These are phyloP conservation scores for Aspergillus persii DNA, from an alignment of 2,329 filamentous ascomycete genomes.

Conservation along the genomic window DNA sequence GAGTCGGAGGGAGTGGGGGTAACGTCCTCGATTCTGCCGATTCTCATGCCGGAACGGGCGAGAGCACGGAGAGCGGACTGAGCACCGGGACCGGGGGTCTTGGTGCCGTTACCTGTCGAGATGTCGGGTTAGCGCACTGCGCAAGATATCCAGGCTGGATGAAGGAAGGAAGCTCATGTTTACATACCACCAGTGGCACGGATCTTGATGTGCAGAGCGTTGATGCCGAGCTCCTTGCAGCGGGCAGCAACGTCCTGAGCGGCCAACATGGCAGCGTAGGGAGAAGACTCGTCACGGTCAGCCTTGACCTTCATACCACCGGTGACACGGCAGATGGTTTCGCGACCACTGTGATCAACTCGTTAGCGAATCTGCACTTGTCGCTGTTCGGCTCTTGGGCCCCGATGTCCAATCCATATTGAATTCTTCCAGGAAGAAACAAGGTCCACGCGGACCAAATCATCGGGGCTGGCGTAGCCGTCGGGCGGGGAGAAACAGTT, in stretches of 20 bases:
- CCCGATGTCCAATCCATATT: constrained; percentile 6
- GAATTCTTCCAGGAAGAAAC: neutral
- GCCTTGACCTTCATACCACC: constrained; percentile 99
- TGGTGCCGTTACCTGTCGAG: constrained; percentile 85
- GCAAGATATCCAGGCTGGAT: neutral
- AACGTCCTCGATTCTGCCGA: constrained; percentile 99
- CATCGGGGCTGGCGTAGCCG: neutral
- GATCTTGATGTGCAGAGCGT: constrained; percentile 99
- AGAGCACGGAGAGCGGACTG: constrained; percentile 98
- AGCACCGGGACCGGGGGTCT: constrained; percentile 98
- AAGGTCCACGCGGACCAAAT: neutral
- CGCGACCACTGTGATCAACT: constrained; percentile 72
- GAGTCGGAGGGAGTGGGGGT: constrained; percentile 99
- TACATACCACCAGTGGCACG: constrained; percentile 90
- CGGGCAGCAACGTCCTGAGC: constrained; percentile 95
- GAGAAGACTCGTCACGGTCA: constrained; percentile 99
- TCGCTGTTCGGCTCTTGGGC: neutral
- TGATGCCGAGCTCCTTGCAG: constrained; percentile 83
- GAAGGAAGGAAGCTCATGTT: neutral
- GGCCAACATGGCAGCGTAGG: constrained; percentile 99
- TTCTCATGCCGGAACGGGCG: constrained; percentile 99
- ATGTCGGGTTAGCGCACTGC: neutral
- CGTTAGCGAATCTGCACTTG: constrained; percentile 8
- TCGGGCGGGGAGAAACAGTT: neutral
- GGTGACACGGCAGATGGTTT: constrained; percentile 99